phyloP scores from a whole-genome alignment of 2,329 filamentous ascomycete species.

The Aspergillus novoparasiticus region DNA sequence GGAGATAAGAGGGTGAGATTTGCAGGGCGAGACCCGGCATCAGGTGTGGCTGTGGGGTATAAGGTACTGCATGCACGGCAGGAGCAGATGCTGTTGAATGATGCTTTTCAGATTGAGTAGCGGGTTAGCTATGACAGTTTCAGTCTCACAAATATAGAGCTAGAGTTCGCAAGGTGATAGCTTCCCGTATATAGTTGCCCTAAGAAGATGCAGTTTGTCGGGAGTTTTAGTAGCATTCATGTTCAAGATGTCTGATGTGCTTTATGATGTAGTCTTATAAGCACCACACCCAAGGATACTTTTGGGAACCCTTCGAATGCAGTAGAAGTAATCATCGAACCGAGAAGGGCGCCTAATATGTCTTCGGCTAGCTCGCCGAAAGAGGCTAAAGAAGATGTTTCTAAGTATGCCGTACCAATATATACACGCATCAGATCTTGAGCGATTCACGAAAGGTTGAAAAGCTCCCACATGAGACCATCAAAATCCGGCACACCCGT shows the following conservation, averaged over 20 bases:
- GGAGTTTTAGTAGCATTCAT: neutral
- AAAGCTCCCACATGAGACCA: slow-evolving; percentile 33
- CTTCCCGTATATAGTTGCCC: neutral
- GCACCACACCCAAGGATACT: neutral
- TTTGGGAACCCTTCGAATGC: neutral
- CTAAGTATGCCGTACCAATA: neutral
- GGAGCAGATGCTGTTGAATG: neutral
- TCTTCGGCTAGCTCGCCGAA: neutral
- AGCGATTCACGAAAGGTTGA: slow-evolving; percentile 13
- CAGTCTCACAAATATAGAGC: neutral
- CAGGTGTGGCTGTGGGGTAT: slow-evolving; percentile 1
- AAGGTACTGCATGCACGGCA: neutral
- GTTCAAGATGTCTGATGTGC: neutral
- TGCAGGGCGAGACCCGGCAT: neutral
- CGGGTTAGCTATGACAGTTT: neutral
- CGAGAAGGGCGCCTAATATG: neutral
- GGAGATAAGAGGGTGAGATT: neutral
- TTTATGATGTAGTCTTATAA: neutral
- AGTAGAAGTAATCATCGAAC: neutral
- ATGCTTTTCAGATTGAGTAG: slow-evolving; percentile 1
- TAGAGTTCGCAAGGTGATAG: neutral
- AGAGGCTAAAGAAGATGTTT: neutral
- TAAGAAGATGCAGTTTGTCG: neutral
- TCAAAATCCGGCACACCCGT: slow-evolving; percentile 32
- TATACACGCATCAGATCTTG: neutral